phyloP scores from a whole-genome alignment of 1,284 basidiomycete species.

The Microbotryum saponariae region DNA sequence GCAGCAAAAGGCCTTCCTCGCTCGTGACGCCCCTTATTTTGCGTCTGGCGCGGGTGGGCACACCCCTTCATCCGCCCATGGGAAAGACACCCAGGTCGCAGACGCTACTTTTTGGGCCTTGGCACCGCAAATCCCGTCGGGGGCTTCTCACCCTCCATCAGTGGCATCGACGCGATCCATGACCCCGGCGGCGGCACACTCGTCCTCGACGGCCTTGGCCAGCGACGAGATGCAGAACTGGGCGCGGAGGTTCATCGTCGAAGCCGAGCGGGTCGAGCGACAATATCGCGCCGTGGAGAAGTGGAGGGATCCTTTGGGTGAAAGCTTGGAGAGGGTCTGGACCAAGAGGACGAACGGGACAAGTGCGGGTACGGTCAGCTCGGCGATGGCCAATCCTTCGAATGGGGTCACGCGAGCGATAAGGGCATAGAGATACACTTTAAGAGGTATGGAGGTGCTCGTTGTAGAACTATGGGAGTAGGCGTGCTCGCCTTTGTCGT shows the following conservation, averaged over 20 bases:
- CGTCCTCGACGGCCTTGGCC: background rate
- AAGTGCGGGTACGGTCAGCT: no score
- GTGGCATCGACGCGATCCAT: background rate
- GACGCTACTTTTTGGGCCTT: background rate
- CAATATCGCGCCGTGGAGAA: conserved; percentile 30
- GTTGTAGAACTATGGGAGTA: no score
- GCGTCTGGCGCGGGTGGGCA: background rate
- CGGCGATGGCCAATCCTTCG: no score
- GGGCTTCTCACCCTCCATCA: background rate
- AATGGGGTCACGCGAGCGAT: no score
- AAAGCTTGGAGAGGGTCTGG: conserved; percentile 32
- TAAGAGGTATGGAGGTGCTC: no score
- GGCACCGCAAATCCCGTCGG: background rate
- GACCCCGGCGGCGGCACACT: background rate
- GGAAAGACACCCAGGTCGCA: no score
- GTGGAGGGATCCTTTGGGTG: conserved; percentile 33
- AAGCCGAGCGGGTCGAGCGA: conserved; percentile 35
- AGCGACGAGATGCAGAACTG: conserved; percentile 31
- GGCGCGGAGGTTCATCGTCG: conserved; percentile 31
- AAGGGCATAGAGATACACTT: no score
- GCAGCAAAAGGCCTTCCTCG: conserved; percentile 31
- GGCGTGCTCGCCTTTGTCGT: no score
- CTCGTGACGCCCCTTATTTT: conserved; percentile 24
- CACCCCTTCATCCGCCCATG: no score
- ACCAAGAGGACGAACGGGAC: background rate